Conservation (phyloP, 371 early-diverging fungal genomes). For the Apophysomyces trapeziformis region DNA sequence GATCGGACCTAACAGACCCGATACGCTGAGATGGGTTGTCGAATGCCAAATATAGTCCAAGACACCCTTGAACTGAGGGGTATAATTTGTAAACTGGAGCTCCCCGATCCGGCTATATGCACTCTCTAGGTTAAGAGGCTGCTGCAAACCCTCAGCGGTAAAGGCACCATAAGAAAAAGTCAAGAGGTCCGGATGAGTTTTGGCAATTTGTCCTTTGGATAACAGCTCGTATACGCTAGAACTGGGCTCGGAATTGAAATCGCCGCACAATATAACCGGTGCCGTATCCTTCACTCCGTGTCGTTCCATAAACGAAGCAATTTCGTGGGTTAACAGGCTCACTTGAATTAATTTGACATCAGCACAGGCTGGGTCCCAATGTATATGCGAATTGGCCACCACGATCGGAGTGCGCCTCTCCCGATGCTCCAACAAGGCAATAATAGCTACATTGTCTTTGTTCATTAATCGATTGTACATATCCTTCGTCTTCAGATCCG, state of each 20-base stretch:
- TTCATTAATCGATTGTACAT: conserved; percentile 88
- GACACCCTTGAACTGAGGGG: conserved; percentile 84
- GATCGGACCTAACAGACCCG: conserved; percentile 79
- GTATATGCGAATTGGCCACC: conserved; percentile 87
- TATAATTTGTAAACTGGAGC: conserved; percentile 90
- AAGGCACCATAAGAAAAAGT: conserved; percentile 77
- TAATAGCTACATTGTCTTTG: conserved; percentile 92
- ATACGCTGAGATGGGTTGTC: conserved; percentile 65
- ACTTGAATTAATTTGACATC: conserved; percentile 97
- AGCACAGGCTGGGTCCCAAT: conserved; percentile 85
- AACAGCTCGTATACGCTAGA: conserved; percentile 90
- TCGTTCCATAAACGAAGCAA: conserved; percentile 32
- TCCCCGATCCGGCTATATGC: conserved; percentile 72
- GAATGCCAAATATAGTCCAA: conserved; percentile 97
- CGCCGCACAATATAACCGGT: conserved; percentile 76
- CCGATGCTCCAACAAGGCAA: conserved; percentile 78
- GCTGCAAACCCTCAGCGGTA: conserved; percentile 74
- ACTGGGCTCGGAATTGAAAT: conserved; percentile 90
- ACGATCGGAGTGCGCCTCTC: conserved; percentile 65
- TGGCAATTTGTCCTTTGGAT: conserved; percentile 58
- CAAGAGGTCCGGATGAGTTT: conserved; percentile 81
- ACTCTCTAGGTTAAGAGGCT: conserved; percentile 73
- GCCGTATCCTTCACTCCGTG: conserved; percentile 16
- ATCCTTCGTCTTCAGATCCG: conserved; percentile 82
- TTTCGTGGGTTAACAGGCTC: conserved; percentile 85